Evolutionary conservation across 108 stramenopile genomes (phyloP), one percentile per base, ranked within the genome.

Genomic region (Skeletonema costatum): DNA sequence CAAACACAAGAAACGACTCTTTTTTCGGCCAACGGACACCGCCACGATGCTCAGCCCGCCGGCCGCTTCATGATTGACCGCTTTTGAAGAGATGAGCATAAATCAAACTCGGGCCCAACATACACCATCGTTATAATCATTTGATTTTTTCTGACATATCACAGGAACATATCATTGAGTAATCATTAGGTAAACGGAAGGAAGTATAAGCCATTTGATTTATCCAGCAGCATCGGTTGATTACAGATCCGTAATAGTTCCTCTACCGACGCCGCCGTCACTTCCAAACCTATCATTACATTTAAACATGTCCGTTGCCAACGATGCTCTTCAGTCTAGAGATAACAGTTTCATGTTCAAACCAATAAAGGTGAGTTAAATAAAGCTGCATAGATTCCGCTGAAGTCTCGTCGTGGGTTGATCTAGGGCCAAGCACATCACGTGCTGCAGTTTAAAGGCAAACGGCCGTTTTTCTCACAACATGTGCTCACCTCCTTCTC

Each of bases 311-410:
- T 33, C 60, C 60, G 60, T 61, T 4, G 35, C 60, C 60, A 61
- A 61, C 14, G 21, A 29, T 25, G 14, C 14, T n/a, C 35, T 30
- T 31, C 29, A 10, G 29, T 31, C 29, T 9, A 60, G 60, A 31
- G 25, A n/a, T 31, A 33, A 6, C 32, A 61, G 60, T 32, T 91
- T 82, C 41, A 86, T 86, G 61, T 91, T 91, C 80, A 91, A 86
- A 39, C 74, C 74, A 42, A 74, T 74, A 74, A 64, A 51, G 29
- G 74, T 75, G 73, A 74, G 73, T 60, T 32, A 0, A 75, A 8
- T 5, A 42, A n/a, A 19, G 29, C 17, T 59, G 35, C 51, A 8
- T 36, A n/a, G 39, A 42, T 12, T 3, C 19, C 14, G 14, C 36
- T 39, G 32, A 32, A n/a, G 25, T 56, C 53, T 10, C 53, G 25